A percentile compares a stretch with the other conserved stretches of the same genome.
phyloP scores from a whole-genome alignment of 2,329 filamentous ascomycete genomes.

The Leptographium galeiforme region DNA sequence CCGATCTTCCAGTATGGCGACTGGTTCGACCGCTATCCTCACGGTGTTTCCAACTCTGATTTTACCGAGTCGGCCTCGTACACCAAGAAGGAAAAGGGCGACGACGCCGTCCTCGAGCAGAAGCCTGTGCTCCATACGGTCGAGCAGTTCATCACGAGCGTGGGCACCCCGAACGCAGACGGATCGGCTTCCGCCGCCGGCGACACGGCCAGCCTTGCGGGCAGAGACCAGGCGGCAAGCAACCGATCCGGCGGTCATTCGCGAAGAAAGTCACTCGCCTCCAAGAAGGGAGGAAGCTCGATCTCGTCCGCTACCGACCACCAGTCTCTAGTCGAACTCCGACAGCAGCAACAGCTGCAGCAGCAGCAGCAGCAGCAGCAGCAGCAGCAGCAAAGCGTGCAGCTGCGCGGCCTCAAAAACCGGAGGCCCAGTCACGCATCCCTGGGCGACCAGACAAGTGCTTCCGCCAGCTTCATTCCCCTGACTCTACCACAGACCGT shows the following conservation, averaged over 20 bases:
- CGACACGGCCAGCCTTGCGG: background rate
- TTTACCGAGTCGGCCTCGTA: slow-evolving; percentile 62
- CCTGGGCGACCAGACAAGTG: slow-evolving; percentile 27
- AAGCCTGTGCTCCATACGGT: slow-evolving; percentile 81
- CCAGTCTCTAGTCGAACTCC: slow-evolving; percentile 23
- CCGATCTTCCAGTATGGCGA: slow-evolving; percentile 89
- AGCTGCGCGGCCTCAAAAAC: slow-evolving; percentile 22
- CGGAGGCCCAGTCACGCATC: slow-evolving; percentile 29
- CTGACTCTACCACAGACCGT: slow-evolving; percentile 30
- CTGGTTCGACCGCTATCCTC: slow-evolving; percentile 92
- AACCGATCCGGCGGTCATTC: slow-evolving; percentile 13
- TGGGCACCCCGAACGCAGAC: slow-evolving; percentile 48
- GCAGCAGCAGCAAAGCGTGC: slow-evolving; percentile 16
- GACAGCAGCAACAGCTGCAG: slow-evolving; percentile 17
- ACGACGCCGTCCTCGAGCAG: slow-evolving; percentile 81
- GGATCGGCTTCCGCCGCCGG: background rate
- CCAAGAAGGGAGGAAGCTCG: slow-evolving; percentile 21
- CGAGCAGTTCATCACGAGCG: slow-evolving; percentile 80
- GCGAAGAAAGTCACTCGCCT: slow-evolving; percentile 24
- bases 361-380: slow-evolving; percentile 19
- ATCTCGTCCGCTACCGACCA: slow-evolving; percentile 18
- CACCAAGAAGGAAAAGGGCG: slow-evolving; percentile 60
- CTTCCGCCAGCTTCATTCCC: slow-evolving; percentile 25
- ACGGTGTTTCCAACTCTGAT: slow-evolving; percentile 74
- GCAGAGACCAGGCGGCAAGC: background rate